Conservation (phyloP, 768 basidiomycete genomes). For the Dacryopinax primogenitus region DNA sequence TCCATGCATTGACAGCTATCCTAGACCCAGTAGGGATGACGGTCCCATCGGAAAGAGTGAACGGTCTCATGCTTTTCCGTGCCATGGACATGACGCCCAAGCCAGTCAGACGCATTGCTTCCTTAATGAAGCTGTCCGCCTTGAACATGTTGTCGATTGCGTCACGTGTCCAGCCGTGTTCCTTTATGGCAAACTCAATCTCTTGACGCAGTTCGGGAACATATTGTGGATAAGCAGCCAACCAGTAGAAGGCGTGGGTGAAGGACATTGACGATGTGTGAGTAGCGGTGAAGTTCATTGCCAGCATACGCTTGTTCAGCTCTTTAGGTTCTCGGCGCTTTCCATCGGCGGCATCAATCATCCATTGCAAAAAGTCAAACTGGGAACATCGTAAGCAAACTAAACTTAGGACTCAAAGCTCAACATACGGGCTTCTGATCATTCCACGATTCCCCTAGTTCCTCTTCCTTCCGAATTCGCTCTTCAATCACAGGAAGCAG, state of each 20-base stretch:
- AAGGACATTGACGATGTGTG: slow-evolving; percentile 9
- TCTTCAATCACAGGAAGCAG: not conserved
- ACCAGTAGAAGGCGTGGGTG: slow-evolving; percentile 21
- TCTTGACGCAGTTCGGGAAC: slow-evolving; percentile 4
- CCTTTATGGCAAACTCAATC: not conserved
- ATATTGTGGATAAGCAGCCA: slow-evolving; percentile 27
- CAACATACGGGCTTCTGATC: slow-evolving; percentile 16
- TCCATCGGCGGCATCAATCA: not conserved
- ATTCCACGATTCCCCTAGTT: slow-evolving; percentile 9
- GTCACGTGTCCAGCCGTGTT: slow-evolving; percentile 1
- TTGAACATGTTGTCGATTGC: slow-evolving; percentile 11
- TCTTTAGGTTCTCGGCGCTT: not conserved
- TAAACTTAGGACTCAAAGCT: slow-evolving; percentile 11
- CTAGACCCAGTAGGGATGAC: slow-evolving; percentile 21
- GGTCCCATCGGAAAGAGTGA: slow-evolving; percentile 18
- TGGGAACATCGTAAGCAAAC: slow-evolving; percentile 8
- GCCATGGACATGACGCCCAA: slow-evolving; percentile 5
- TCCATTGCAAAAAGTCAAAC: slow-evolving; percentile 11
- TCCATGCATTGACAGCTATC: slow-evolving; percentile 15
- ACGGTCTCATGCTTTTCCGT: slow-evolving; percentile 15
- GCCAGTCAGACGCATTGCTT: slow-evolving; percentile 11
- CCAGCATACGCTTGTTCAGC: slow-evolving; percentile 13
- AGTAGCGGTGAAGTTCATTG: slow-evolving; percentile 6
- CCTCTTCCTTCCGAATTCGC: not conserved
- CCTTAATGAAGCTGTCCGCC: slow-evolving; percentile 13